phyloP scores from a whole-genome alignment of 2,329 filamentous ascomycete genomes.

The Xylariaceae sp. region DNA sequence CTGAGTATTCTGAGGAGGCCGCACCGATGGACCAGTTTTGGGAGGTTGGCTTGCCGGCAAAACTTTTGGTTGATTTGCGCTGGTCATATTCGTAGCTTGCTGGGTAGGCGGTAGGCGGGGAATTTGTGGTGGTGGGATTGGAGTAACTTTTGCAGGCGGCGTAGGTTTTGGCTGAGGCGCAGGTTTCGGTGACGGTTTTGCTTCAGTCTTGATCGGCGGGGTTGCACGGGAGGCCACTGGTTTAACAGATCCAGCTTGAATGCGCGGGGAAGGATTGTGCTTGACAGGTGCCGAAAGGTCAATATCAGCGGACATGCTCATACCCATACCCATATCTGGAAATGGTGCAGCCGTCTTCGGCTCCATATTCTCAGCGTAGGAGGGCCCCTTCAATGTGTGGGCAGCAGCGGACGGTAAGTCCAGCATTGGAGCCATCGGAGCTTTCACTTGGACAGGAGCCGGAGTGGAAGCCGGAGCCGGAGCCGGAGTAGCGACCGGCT shows the following conservation, averaged over 20 bases:
- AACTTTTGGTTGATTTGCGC: conserved; percentile 17
- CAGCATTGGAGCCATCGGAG: conserved; percentile 30
- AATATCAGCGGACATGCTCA: conserved; percentile 28
- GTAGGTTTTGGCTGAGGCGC: conserved; percentile 14
- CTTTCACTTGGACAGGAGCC: conserved; percentile 11
- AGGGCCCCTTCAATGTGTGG: conserved; percentile 24
- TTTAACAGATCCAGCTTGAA: conserved; percentile 22
- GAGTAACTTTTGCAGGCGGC: conserved; percentile 23
- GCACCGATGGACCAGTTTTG: conserved; percentile 7
- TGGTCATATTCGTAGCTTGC: conserved; percentile 16
- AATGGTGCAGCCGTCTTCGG: conserved; percentile 49
- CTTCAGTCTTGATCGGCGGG: conserved; percentile 26
- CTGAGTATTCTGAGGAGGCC: conserved; percentile 15
- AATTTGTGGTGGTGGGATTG: conserved; percentile 27
- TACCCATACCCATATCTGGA: conserved; percentile 52
- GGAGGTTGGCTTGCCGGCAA: conserved; percentile 11
- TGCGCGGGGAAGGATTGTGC: conserved; percentile 25
- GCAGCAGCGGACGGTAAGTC: conserved; percentile 33
- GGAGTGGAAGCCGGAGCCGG: conserved; percentile 19
- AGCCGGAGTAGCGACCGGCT: conserved; percentile 12
- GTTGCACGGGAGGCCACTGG: conserved; percentile 9
- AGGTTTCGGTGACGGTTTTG: conserved; percentile 27
- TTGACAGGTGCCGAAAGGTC: conserved; percentile 26
- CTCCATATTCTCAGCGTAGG: conserved; percentile 34
- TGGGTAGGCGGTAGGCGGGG: conserved; percentile 21